Percentiles rank a stretch among this genome's conserved stretches.
These are phyloP conservation scores for Phyllosticta paracitricarpa DNA, from an alignment of 2,329 filamentous ascomycete genomes.

Conservation along the genomic window DNA sequence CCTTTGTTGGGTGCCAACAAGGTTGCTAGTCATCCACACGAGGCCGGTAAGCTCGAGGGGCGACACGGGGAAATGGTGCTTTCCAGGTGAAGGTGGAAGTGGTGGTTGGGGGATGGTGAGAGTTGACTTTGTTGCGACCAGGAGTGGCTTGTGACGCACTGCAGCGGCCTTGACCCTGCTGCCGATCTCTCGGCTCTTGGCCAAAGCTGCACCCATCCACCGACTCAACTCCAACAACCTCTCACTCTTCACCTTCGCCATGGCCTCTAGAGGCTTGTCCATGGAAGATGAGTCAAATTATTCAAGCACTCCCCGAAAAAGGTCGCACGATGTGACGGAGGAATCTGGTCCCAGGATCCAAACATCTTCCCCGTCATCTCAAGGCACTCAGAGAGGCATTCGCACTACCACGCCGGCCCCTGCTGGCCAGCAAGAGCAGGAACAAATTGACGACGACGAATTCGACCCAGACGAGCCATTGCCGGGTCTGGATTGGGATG, in stretches of 20 bases:
- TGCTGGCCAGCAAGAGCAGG: slow-evolving; percentile 13
- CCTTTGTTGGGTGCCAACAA: slow-evolving; percentile 11
- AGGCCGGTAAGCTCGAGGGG: background rate
- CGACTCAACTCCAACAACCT: background rate
- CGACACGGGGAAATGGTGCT: background rate
- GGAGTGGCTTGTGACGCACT: background rate
- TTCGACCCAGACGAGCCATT: slow-evolving; percentile 24
- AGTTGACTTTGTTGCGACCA: background rate
- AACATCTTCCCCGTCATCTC: too few species aligned
- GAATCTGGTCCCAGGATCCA: too few species aligned
- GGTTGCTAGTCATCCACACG: slow-evolving; percentile 1
- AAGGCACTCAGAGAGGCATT: background rate
- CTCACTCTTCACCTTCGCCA: background rate
- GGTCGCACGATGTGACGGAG: background rate
- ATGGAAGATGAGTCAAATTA: too few species aligned
- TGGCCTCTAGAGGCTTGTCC: background rate
- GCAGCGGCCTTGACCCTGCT: background rate
- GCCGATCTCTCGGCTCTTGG: background rate
- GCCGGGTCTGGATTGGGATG: slow-evolving; percentile 61
- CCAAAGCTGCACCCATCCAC: background rate
- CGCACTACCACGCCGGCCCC: background rate
- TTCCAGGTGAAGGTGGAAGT: background rate
- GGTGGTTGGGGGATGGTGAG: background rate
- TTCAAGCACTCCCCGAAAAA: background rate
- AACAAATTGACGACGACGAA: slow-evolving; percentile 12